Percentiles rank a stretch among this genome's conserved stretches.
phyloP scores from a whole-genome alignment of 176 grass and related monocot genomes.

The Poa pratensis region DNA sequence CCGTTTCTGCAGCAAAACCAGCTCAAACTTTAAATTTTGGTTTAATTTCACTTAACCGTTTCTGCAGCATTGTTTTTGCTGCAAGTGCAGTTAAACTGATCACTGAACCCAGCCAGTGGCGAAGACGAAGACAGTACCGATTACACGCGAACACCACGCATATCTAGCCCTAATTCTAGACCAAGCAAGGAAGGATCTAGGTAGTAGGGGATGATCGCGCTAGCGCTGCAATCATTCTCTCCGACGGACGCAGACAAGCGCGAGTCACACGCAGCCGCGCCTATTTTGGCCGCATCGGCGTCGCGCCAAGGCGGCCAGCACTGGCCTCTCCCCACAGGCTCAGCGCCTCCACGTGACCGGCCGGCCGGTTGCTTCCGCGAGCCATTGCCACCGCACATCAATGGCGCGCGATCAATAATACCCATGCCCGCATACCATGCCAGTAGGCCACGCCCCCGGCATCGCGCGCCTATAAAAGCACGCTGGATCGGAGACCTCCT shows the following conservation, averaged over 20 bases:
- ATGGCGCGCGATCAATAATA: constrained; percentile 41
- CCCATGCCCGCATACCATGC: not conserved
- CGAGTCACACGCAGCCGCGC: constrained; percentile 53
- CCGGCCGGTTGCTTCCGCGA: constrained; percentile 1
- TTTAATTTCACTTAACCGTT: not conserved
- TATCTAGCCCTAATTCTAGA: not conserved
- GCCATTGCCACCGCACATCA: constrained; percentile 35
- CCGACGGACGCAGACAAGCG: constrained; percentile 40
- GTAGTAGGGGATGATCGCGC: not conserved
- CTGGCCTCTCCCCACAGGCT: constrained; percentile 30
- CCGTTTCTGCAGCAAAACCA: not conserved
- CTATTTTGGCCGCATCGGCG: constrained; percentile 50
- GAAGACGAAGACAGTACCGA: not conserved
- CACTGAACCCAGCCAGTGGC: not conserved
- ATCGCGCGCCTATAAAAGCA: constrained; percentile 44
- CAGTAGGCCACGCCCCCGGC: not conserved
- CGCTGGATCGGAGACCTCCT: not conserved
- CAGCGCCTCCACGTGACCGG: constrained; percentile 54
- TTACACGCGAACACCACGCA: not conserved
- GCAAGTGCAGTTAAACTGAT: not conserved
- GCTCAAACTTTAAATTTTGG: too few species aligned
- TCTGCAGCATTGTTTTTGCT: not conserved
- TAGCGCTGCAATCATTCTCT: constrained; percentile 36
- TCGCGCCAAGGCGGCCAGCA: constrained; percentile 33
- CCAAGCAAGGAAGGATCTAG: not conserved